These are phyloP conservation scores for Camillea tinctor DNA, from an alignment of 2,329 filamentous ascomycete genomes.

Conservation along the genomic window DNA sequence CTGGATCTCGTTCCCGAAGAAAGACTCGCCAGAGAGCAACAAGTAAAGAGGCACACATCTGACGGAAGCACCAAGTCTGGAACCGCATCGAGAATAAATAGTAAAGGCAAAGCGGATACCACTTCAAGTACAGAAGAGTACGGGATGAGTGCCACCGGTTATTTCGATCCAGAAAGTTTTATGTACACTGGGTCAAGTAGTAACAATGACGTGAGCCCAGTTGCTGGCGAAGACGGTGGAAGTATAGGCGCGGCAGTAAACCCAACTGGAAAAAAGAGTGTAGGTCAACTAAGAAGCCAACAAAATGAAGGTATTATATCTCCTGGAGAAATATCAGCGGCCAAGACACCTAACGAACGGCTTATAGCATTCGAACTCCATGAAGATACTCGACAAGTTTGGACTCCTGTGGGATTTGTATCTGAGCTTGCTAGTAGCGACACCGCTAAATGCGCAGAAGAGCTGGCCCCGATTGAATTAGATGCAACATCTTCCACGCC, in stretches of 20 bases:
- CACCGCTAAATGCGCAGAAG: constrained; percentile 32
- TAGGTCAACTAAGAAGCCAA: not conserved
- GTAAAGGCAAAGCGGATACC: constrained; percentile 16
- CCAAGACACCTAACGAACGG: not conserved
- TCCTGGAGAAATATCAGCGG: not conserved
- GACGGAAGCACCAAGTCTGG: constrained; percentile 13
- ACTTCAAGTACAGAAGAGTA: constrained; percentile 24
- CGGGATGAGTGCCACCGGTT: constrained; percentile 35
- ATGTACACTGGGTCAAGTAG: constrained; percentile 51
- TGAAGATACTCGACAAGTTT: constrained; percentile 12
- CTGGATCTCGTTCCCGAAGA: constrained; percentile 51
- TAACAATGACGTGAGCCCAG: constrained; percentile 45
- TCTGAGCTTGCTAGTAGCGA: constrained; percentile 30
- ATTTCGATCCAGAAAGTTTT: constrained; percentile 53
- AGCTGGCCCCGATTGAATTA: constrained; percentile 33
- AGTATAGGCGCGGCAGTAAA: constrained; percentile 5
- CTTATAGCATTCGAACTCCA: constrained; percentile 20
- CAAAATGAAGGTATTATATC: not conserved
- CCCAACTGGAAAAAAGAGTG: not conserved
- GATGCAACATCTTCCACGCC: constrained; percentile 23
- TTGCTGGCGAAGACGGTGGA: constrained; percentile 41
- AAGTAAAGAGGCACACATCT: constrained; percentile 37
- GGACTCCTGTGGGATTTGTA: constrained; percentile 28
- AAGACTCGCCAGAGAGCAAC: constrained; percentile 50
- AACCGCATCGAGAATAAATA: constrained; percentile 19